Conservation (phyloP, 352 stramenopile species). For the Lagenidium sp. region DNA sequence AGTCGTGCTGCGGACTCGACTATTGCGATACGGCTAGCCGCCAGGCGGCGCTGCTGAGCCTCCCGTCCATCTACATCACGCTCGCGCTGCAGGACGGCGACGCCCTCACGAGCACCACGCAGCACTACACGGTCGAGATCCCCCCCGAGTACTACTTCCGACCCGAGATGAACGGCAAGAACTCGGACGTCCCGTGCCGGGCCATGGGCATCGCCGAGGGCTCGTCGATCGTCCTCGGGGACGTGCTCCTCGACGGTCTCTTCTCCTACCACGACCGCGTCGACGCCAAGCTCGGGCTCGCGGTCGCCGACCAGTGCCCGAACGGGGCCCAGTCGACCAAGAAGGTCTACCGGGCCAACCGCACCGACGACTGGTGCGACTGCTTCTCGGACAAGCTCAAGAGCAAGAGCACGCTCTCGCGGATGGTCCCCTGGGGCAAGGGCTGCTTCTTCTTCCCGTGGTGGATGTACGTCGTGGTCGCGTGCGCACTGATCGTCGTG, state of each 20-base stretch:
- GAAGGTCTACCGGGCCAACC: constrained; percentile 38
- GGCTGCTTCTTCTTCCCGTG: constrained; percentile 80
- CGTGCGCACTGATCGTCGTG: constrained; percentile 41
- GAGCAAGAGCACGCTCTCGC: constrained; percentile 41
- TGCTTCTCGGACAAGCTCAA: constrained; percentile 65
- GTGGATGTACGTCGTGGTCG: constrained; percentile 81
- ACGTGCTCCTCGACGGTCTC: constrained; percentile 83
- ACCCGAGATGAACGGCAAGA: constrained; percentile 62
- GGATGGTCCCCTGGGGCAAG: constrained; percentile 45
- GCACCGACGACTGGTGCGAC: constrained; percentile 44
- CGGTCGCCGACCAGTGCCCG: constrained; percentile 66
- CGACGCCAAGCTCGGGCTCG: constrained; percentile 44
- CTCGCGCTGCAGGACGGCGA: constrained; percentile 41
- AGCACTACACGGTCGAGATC: constrained; percentile 73
- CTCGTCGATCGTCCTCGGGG: constrained; percentile 52
- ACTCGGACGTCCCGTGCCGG: constrained; percentile 41
- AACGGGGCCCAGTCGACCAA: constrained; percentile 72
- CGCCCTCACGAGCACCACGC: constrained; percentile 27
- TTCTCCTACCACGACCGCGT: constrained; percentile 69
- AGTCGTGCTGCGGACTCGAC: constrained; percentile 54
- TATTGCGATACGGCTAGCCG: constrained; percentile 63
- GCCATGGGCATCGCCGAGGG: constrained; percentile 75
- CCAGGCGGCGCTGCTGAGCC: constrained; percentile 32
- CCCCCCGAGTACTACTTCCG: constrained; percentile 79
- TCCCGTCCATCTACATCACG: constrained; percentile 75